phyloP scores from a whole-genome alignment of 495 filamentous ascomycete species.

The Xylaria venustula region DNA sequence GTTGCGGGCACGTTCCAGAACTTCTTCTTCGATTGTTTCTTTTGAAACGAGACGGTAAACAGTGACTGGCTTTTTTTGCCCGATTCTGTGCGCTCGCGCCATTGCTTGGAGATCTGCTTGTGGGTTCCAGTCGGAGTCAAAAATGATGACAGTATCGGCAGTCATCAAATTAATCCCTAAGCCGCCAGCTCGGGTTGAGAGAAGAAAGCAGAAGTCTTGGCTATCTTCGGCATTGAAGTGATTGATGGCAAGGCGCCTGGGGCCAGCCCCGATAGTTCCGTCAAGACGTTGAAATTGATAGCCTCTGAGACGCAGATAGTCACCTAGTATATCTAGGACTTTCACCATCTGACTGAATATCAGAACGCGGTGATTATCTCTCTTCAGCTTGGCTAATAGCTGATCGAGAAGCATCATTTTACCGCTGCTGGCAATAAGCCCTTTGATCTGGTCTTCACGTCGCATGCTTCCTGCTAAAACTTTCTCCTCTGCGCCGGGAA shows the following conservation, averaged over 20 bases:
- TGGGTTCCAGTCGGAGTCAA: slow-evolving; percentile 99
- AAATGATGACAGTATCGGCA: slow-evolving; percentile 95
- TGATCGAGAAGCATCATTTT: slow-evolving; percentile 99
- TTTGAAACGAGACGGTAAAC: slow-evolving; percentile 95
- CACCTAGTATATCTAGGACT: slow-evolving; percentile 92
- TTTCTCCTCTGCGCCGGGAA: slow-evolving; percentile 85
- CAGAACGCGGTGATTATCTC: slow-evolving; percentile 88
- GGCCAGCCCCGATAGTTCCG: slow-evolving; percentile 83
- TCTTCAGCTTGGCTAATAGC: slow-evolving; percentile 84
- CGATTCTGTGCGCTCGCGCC: slow-evolving; percentile 96
- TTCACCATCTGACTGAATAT: slow-evolving; percentile 99
- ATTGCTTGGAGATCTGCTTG: slow-evolving; percentile 98
- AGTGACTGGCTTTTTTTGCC: slow-evolving; percentile 91
- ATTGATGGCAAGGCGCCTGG: slow-evolving; percentile 88
- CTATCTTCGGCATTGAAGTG: slow-evolving; percentile 96
- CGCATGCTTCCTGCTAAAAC: slow-evolving; percentile 72
- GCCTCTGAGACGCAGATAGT: slow-evolving; percentile 85
- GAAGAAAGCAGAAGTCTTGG: slow-evolving; percentile 91
- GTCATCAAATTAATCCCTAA: slow-evolving; percentile 99
- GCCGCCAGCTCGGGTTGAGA: slow-evolving; percentile 93
- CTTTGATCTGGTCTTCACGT: slow-evolving; percentile 84
- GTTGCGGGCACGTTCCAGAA: slow-evolving; percentile 91
- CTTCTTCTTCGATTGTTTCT: slow-evolving; percentile 97
- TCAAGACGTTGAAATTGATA: slow-evolving; percentile 93
- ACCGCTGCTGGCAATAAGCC: slow-evolving; percentile 90